Evolutionary conservation across 2,329 filamentous ascomycete genomes (phyloP).

Genomic region (Fusarium nanum): DNA sequence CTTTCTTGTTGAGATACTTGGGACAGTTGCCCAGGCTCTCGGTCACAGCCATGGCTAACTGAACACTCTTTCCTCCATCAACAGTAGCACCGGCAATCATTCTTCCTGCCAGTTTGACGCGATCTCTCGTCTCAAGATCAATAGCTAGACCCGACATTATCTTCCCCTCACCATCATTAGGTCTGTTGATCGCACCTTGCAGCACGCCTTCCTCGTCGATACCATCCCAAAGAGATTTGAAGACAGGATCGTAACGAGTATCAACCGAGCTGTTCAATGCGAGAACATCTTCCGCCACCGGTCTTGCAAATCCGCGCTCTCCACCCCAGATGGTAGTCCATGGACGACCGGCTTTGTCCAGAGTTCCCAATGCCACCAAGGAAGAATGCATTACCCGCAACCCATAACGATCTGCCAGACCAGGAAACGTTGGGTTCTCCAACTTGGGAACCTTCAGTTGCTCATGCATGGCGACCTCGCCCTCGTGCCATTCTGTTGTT

Average conservation of each 20-base stretch:
- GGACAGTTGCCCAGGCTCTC: constrained; percentile 86
- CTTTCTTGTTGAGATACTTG: constrained; percentile 85
- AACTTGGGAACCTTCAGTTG: constrained; percentile 67
- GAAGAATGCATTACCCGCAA: constrained; percentile 71
- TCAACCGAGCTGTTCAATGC: constrained; percentile 73
- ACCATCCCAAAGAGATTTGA: constrained; percentile 69
- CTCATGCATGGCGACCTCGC: constrained; percentile 73
- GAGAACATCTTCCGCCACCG: constrained; percentile 71
- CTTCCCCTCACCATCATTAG: constrained; percentile 55
- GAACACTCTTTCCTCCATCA: constrained; percentile 52
- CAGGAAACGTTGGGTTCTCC: constrained; percentile 75
- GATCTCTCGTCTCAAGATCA: constrained; percentile 63
- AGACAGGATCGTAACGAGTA: constrained; percentile 74
- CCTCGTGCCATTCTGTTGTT: constrained; percentile 66
- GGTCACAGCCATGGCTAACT: constrained; percentile 74
- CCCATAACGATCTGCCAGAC: constrained; percentile 70
- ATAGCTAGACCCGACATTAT: constrained; percentile 67
- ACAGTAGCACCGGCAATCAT: constrained; percentile 73
- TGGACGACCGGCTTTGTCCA: constrained; percentile 72
- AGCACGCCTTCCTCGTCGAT: constrained; percentile 55
- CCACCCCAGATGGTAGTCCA: constrained; percentile 88
- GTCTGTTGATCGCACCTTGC: constrained; percentile 49
- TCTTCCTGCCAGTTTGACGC: constrained; percentile 79
- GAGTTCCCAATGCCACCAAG: constrained; percentile 77
- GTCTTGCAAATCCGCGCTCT: constrained; percentile 72